A percentile compares a stretch with the other conserved stretches of the same genome.
Evolutionary conservation across 352 stramenopile species (phyloP).

Genomic region (Phytophthora kernoviae): DNA sequence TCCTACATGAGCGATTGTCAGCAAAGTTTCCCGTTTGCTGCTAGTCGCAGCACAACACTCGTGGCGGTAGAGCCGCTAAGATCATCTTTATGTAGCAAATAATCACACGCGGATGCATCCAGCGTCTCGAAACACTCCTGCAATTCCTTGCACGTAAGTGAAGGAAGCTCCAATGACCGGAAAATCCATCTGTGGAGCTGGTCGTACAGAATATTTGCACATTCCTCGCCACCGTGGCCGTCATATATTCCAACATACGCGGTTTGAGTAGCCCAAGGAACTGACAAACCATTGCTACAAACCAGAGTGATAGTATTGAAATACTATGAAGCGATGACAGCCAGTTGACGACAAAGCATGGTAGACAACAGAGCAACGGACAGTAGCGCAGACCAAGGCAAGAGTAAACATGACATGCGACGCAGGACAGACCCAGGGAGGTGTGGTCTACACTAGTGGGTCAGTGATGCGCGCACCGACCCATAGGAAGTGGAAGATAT

Average conservation of each 20-base stretch:
- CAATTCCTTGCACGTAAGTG: slow-evolving; percentile 29
- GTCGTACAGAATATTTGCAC: slow-evolving; percentile 72
- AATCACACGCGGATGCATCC: slow-evolving; percentile 74
- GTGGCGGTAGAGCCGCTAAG: slow-evolving; percentile 83
- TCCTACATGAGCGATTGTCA: slow-evolving; percentile 69
- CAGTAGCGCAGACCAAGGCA: too few species aligned
- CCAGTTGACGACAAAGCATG: too few species aligned
- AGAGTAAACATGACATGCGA: too few species aligned
- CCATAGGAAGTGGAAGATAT: too few species aligned
- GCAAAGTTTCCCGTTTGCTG: slow-evolving; percentile 17
- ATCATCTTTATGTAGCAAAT: slow-evolving; percentile 72
- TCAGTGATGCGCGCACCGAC: too few species aligned
- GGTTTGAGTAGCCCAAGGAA: slow-evolving; percentile 18
- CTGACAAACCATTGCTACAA: slow-evolving; percentile 8
- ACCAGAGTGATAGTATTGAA: too few species aligned
- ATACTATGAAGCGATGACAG: too few species aligned
- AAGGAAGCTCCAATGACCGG: slow-evolving; percentile 30
- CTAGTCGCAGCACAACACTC: slow-evolving; percentile 48
- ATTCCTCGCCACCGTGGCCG: slow-evolving; percentile 79
- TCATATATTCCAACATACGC: slow-evolving; percentile 85
- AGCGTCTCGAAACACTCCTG: slow-evolving; percentile 62
- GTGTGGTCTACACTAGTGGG: too few species aligned
- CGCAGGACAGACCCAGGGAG: too few species aligned
- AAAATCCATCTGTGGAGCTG: slow-evolving; percentile 79
- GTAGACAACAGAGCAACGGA: too few species aligned